Conservation (phyloP, 306 rosid species). For the Vigna trinervia region DNA sequence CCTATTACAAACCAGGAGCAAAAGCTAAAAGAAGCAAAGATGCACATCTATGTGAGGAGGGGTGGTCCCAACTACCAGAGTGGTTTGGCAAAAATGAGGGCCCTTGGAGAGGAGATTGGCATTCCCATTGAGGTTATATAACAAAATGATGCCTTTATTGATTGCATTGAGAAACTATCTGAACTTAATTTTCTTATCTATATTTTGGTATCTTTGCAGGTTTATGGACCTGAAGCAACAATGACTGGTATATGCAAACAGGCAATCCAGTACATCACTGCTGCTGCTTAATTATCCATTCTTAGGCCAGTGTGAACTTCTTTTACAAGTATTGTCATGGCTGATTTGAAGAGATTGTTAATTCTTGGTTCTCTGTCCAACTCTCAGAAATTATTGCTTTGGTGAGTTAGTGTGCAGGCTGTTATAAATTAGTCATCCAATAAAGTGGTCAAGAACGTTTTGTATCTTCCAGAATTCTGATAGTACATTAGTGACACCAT, state of each 20-base stretch:
- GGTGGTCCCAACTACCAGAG: conserved; percentile 99
- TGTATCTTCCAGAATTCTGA: conserved; percentile 35
- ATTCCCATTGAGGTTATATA: conserved; percentile 86
- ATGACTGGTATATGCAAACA: conserved; percentile 98
- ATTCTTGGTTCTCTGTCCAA: conserved; percentile 38
- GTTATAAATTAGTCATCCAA: conserved; percentile 27
- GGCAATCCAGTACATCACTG: conserved; percentile 93
- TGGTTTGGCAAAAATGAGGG: conserved; percentile 92
- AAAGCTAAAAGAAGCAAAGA: conserved; percentile 81
- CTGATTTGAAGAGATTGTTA: conserved; percentile 41
- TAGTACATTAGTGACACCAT: conserved; percentile 25
- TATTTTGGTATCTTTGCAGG: conserved; percentile 57
- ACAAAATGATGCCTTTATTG: conserved; percentile 7
- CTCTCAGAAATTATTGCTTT: conserved; percentile 28
- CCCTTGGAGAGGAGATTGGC: conserved; percentile 89
- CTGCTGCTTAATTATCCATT: conserved; percentile 60
- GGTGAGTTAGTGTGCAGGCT: conserved; percentile 38
- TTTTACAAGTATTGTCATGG: conserved; percentile 33
- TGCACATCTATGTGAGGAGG: conserved; percentile 93
- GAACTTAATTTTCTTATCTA: conserved; percentile 20
- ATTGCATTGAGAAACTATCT: conserved; percentile 20
- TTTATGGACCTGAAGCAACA: conserved; percentile 98
- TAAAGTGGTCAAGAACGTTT: conserved; percentile 30
- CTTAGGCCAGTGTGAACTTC: not conserved
- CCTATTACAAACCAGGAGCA: conserved; percentile 68